Conservation (phyloP, 225 moss, liverwort and hornwort species). For the Takakia lepidozioides region DNA sequence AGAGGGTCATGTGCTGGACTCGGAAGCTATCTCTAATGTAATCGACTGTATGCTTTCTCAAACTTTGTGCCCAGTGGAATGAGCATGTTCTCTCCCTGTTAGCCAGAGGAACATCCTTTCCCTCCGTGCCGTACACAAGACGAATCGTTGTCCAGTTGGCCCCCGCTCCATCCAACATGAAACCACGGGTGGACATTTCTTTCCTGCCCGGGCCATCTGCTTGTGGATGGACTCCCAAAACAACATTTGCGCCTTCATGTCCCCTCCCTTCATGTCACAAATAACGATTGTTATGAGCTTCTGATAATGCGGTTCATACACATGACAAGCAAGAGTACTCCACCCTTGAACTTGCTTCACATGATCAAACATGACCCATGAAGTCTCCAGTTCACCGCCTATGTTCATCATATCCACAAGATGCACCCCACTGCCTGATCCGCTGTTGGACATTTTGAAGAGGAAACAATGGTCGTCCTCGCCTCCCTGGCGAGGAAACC, state of each 20-base stretch:
- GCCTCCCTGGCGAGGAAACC: too few species aligned
- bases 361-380: slow-evolving; percentile 5
- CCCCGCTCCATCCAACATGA: neutral
- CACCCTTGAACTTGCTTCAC: neutral
- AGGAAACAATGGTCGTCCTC: too few species aligned
- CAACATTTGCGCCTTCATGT: neutral
- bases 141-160: neutral
- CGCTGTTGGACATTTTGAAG: neutral
- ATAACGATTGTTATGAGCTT: too few species aligned
- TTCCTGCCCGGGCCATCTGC: neutral
- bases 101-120: neutral
- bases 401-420: neutral
- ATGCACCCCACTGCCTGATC: neutral
- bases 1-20: neutral
- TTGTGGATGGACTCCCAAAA: neutral
- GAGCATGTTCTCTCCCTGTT: neutral
- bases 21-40: neutral
- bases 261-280: too few species aligned
- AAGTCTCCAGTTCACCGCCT: neutral
- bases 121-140: neutral
- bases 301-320: neutral
- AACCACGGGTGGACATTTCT: neutral
- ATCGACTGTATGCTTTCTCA: too few species aligned
- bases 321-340: neutral
- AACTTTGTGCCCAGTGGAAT: too few species aligned